Percentiles rank a stretch among this genome's conserved stretches.
Evolutionary conservation across 116 monocot species (phyloP).

Genomic region (Dioscorea cayenensis): DNA sequence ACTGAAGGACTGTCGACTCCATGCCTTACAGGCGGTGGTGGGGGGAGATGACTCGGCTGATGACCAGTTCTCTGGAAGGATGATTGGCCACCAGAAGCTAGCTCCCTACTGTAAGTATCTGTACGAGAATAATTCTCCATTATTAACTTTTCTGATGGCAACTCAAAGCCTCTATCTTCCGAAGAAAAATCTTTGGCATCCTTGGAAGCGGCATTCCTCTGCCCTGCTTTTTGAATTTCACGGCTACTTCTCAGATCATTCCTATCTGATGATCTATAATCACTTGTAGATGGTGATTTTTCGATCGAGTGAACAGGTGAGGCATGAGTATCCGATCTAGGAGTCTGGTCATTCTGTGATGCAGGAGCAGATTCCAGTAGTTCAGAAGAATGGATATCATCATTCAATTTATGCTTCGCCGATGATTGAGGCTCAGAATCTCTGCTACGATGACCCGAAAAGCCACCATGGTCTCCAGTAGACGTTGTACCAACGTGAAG

Average conservation of each 20-base stretch:
- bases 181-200: conserved; percentile 17
- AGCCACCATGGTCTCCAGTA: conserved; percentile 18
- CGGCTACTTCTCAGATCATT: conserved; percentile 7
- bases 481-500: conserved; percentile 13
- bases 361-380: conserved; percentile 17
- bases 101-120: conserved; percentile 11
- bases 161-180: conserved; percentile 20
- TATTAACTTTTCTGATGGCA: conserved; percentile 14
- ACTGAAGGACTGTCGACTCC: conserved; percentile 37
- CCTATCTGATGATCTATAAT: conserved; percentile 21
- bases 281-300: conserved; percentile 31
- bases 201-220: conserved; percentile 17
- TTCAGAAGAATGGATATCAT: conserved; percentile 24
- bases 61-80: conserved; percentile 19
- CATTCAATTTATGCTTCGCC: conserved; percentile 24
- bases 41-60: conserved; percentile 25
- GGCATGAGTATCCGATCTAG: conserved; percentile 22
- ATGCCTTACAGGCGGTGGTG: conserved; percentile 28
- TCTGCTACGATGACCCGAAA: conserved; percentile 23
- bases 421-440: conserved; percentile 22
- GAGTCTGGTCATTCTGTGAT: conserved; percentile 18
- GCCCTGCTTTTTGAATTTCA: conserved; percentile 33
- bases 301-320: conserved; percentile 23
- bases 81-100: conserved; percentile 16
- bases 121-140: conserved; percentile 14